phyloP scores from a whole-genome alignment of 2,329 filamentous ascomycete genomes.

The Chalaropsis thielavioides region DNA sequence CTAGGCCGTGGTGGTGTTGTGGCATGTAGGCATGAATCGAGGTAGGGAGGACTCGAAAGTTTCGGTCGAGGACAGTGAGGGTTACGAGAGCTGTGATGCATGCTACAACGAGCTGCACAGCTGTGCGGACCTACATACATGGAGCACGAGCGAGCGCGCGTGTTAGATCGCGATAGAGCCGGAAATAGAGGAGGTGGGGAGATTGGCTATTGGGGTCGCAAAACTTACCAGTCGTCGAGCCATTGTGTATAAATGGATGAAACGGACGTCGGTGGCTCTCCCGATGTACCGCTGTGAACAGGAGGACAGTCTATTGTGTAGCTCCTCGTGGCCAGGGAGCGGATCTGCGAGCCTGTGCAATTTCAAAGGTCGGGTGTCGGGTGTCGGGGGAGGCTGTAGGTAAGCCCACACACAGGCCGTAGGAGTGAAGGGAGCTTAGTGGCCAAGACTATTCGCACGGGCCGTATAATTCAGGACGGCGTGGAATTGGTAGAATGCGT shows the following conservation, averaged over 20 bases:
- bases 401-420: neutral
- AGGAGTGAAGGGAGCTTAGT: neutral
- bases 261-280: neutral
- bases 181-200: neutral
- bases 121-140: conserved; percentile 46
- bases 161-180: neutral
- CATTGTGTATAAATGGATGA: conserved; percentile 2
- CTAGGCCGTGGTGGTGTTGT: conserved; percentile 65
- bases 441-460: neutral
- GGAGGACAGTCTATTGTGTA: neutral
- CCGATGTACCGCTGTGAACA: neutral
- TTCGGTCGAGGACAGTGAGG: conserved; percentile 71
- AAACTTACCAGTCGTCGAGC: conserved; percentile 13
- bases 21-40: conserved; percentile 79
- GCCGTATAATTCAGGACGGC: neutral
- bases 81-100: conserved; percentile 53
- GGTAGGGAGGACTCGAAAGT: conserved; percentile 72
- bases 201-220: neutral
- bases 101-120: conserved; percentile 58
- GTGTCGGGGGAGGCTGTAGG: neutral
- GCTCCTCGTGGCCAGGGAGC: neutral
- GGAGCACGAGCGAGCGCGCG: neutral
- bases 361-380: neutral
- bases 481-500: neutral
- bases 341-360: neutral